Conservation (phyloP, 75 land plant genomes). For the Picea sitchensis region DNA sequence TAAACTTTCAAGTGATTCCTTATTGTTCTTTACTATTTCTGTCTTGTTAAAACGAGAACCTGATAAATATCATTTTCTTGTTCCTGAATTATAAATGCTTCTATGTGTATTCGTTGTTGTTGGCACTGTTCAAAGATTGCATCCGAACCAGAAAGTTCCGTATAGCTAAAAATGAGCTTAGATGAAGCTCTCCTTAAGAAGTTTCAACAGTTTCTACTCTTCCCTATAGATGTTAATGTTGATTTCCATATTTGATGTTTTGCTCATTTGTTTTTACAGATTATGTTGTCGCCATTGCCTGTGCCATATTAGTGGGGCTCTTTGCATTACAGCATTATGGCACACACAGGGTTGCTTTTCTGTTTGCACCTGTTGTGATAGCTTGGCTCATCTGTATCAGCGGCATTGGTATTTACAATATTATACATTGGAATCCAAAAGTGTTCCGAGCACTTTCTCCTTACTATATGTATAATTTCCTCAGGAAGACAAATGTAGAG, state of each 20-base stretch:
- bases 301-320: conserved; percentile 56
- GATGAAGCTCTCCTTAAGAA: not conserved
- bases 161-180: not conserved
- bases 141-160: not conserved
- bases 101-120: not conserved
- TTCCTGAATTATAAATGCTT: not conserved
- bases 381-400: conserved; percentile 70
- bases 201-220: not conserved
- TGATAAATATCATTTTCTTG: not conserved
- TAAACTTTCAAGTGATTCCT: no score
- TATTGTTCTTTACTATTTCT: no score
- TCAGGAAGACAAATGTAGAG: conserved; percentile 44
- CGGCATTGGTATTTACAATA: conserved; percentile 68
- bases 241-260: not conserved
- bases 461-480: conserved; percentile 55
- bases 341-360: conserved; percentile 65
- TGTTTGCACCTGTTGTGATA: conserved; percentile 75
- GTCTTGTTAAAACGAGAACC: not conserved
- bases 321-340: conserved; percentile 80
- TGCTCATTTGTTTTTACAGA: conserved; percentile 23
- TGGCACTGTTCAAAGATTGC: not conserved
- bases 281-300: conserved; percentile 42
- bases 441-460: conserved; percentile 65
- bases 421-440: conserved; percentile 55
- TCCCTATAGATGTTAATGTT: not conserved